phyloP scores from a whole-genome alignment of 164 flowering plant genomes.

The Magnolia changhungtana region DNA sequence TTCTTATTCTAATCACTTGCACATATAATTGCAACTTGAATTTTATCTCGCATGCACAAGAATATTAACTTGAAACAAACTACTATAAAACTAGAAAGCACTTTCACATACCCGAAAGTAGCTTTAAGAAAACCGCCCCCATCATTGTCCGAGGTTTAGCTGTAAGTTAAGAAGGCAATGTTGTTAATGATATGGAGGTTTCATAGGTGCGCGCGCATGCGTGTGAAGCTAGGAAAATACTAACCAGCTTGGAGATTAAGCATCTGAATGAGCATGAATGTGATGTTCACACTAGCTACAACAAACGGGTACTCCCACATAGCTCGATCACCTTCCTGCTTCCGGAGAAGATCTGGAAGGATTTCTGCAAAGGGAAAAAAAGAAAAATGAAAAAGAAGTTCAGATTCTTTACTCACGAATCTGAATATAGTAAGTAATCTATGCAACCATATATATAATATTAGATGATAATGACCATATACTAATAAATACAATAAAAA shows the following conservation, averaged over 20 bases:
- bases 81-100: no score
- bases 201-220: neutral
- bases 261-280: conserved; percentile 98
- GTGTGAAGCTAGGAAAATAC: neutral
- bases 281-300: conserved; percentile 95
- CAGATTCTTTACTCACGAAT: neutral
- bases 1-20: neutral
- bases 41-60: neutral
- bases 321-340: conserved; percentile 84
- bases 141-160: conserved; percentile 44
- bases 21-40: neutral
- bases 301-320: conserved; percentile 99
- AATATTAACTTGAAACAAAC: neutral
- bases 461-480: no score
- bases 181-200: no score
- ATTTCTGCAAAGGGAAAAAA: conserved; percentile 45
- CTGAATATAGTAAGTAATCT: neutral
- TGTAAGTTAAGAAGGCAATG: conserved; percentile 24
- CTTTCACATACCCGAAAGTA: conserved; percentile 45
- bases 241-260: conserved; percentile 94
- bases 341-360: conserved; percentile 88
- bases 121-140: conserved; percentile 29
- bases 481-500: no score
- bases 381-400: neutral
- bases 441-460: no score